phyloP scores from a whole-genome alignment of 2,329 filamentous ascomycete species.

The Geosmithia flava region DNA sequence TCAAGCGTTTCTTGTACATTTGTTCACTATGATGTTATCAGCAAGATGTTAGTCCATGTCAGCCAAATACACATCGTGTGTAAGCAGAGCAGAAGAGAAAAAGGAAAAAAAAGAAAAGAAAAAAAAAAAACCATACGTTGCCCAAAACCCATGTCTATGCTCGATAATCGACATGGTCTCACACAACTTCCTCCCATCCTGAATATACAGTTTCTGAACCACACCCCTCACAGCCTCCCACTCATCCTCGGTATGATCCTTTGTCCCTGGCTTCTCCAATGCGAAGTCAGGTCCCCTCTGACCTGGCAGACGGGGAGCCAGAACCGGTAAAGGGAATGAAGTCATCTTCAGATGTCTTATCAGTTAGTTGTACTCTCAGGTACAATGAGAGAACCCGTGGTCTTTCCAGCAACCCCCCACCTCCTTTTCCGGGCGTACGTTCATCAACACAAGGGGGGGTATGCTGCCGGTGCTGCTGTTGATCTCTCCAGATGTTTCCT shows the following conservation, averaged over 20 bases:
- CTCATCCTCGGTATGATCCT: constrained; percentile 21
- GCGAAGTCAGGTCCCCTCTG: constrained; percentile 6
- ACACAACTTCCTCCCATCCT: constrained; percentile 20
- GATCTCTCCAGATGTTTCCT: no score
- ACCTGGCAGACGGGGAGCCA: constrained; percentile 20
- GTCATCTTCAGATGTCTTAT: no score
- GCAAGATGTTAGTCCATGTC: neutral
- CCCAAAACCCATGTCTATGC: constrained; percentile 19
- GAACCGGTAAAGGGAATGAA: constrained; percentile 8
- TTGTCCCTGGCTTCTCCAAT: constrained; percentile 12
- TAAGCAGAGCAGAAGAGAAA: neutral
- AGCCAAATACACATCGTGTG: neutral
- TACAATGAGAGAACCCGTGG: no score
- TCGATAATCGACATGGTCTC: constrained; percentile 23
- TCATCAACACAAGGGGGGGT: no score
- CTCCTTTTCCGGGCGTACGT: no score
- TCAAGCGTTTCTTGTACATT: constrained; percentile 26
- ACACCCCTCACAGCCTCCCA: constrained; percentile 18
- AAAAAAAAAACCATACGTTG: constrained; percentile 17
- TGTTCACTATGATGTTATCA: constrained; percentile 14
- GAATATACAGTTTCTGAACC: constrained; percentile 20
- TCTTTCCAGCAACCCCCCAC: no score
- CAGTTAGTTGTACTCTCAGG: no score
- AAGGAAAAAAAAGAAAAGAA: neutral
- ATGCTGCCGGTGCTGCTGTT: no score